phyloP scores from a whole-genome alignment of 768 basidiomycete genomes.

The Clathrus columnatus region DNA sequence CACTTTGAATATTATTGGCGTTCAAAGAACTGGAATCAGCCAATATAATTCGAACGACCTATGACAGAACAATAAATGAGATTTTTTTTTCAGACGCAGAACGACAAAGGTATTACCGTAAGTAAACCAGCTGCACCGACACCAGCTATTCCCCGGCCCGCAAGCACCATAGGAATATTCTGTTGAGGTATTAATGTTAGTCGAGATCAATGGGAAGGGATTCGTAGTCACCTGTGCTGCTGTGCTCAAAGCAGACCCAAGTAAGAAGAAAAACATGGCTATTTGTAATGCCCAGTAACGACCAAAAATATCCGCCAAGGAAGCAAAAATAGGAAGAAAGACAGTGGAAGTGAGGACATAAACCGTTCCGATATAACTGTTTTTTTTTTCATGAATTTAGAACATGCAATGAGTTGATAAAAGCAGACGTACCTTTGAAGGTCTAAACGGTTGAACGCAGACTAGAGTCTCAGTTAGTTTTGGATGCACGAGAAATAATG shows the following conservation, averaged over 20 bases:
- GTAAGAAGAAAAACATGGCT: conserved; percentile 35
- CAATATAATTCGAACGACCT: conserved; percentile 37
- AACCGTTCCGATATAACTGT: conserved; percentile 40
- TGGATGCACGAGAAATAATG: not conserved
- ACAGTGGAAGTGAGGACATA: conserved; percentile 45
- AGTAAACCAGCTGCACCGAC: conserved; percentile 39
- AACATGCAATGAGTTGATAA: no score
- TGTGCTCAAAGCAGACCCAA: conserved; percentile 40
- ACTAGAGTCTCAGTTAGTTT: conserved; percentile 15
- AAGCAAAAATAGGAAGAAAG: conserved; percentile 43
- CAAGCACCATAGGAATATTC: conserved; percentile 38
- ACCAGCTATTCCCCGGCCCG: conserved; percentile 40
- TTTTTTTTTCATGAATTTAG: not conserved
- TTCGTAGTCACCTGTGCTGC: conserved; percentile 21
- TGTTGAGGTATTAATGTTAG: not conserved
- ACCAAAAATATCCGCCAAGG: conserved; percentile 42
- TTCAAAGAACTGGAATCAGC: conserved; percentile 36
- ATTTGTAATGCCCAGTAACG: conserved; percentile 39
- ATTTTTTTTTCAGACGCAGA: not conserved
- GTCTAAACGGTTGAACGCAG: conserved; percentile 26
- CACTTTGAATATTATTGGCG: conserved; percentile 34
- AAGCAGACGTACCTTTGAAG: conserved; percentile 25
- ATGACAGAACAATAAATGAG: not conserved
- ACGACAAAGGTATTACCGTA: conserved; percentile 18
- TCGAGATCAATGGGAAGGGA: not conserved